Conservation (phyloP, 208 protist species). For the Acanthamoeba rhysodes region DNA sequence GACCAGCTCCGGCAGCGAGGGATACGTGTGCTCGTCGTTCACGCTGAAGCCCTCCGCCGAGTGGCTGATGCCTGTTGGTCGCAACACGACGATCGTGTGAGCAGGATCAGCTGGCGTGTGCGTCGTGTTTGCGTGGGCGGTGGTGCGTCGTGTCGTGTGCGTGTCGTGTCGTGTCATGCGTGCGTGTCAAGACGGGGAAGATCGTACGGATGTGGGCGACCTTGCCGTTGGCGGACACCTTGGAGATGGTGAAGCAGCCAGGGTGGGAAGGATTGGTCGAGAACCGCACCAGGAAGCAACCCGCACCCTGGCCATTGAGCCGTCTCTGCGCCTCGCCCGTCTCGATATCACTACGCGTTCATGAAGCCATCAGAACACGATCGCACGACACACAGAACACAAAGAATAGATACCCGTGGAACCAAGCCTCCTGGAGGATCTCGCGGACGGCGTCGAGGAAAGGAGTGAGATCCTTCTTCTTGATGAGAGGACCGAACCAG, state of each 20-base stretch:
- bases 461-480: neutral
- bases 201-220: conserved; percentile 5
- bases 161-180: neutral
- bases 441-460: conserved; percentile 17
- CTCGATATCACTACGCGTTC: conserved; percentile 16
- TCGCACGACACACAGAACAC: too few relatives aligned
- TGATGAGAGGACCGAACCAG: conserved; percentile 82
- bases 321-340: conserved; percentile 42
- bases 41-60: conserved; percentile 27
- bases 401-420: neutral
- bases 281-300: conserved; percentile 47
- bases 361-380: too few relatives aligned
- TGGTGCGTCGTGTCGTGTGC: too few relatives aligned
- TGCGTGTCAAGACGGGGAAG: neutral
- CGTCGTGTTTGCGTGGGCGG: too few relatives aligned
- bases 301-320: conserved; percentile 5
- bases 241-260: conserved; percentile 53
- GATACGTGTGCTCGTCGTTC: conserved; percentile 48
- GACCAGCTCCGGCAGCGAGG: neutral
- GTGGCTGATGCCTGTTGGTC: neutral
- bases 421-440: neutral
- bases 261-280: conserved; percentile 2
- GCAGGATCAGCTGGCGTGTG: neutral
- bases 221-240: conserved; percentile 5
- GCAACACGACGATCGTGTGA: neutral